Conservation (phyloP, 176 grass and related monocot species). For the Phoenix roebelenii region DNA sequence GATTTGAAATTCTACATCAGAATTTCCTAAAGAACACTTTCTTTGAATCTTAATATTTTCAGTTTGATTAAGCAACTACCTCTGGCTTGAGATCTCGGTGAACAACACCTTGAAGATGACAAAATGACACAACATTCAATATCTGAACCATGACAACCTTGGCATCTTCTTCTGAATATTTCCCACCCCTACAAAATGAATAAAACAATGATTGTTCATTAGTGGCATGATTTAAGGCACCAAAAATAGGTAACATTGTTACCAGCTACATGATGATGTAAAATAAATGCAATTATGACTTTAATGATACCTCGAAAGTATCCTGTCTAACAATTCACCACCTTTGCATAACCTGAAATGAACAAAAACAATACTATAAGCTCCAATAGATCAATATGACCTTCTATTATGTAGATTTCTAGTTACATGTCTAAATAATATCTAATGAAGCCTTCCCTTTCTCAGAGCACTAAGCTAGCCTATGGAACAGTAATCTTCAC, state of each 20-base stretch:
- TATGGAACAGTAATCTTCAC: too few relatives aligned
- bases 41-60: background rate
- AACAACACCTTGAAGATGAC: constrained; percentile 99
- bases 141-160: constrained; percentile 89
- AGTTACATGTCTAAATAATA: too few relatives aligned
- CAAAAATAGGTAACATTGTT: background rate
- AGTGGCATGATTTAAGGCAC: too few relatives aligned
- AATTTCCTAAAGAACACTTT: too few relatives aligned
- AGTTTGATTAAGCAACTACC: constrained; percentile 30
- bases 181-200: constrained; percentile 63
- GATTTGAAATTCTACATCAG: too few relatives aligned
- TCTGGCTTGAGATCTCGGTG: constrained; percentile 97
- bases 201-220: too few relatives aligned
- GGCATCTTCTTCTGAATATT: constrained; percentile 98
- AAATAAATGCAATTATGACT: background rate
- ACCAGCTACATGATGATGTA: background rate
- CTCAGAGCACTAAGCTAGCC: too few relatives aligned
- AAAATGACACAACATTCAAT: constrained; percentile 85
- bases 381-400: background rate
- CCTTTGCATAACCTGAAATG: constrained; percentile 87
- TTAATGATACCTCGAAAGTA: constrained; percentile 64
- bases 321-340: constrained; percentile 88
- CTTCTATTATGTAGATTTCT: too few relatives aligned
- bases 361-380: constrained; percentile 17
- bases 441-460: too few relatives aligned